Evolutionary conservation across 441 rosid genomes (phyloP).

Genomic region (Jatropha multifida): DNA sequence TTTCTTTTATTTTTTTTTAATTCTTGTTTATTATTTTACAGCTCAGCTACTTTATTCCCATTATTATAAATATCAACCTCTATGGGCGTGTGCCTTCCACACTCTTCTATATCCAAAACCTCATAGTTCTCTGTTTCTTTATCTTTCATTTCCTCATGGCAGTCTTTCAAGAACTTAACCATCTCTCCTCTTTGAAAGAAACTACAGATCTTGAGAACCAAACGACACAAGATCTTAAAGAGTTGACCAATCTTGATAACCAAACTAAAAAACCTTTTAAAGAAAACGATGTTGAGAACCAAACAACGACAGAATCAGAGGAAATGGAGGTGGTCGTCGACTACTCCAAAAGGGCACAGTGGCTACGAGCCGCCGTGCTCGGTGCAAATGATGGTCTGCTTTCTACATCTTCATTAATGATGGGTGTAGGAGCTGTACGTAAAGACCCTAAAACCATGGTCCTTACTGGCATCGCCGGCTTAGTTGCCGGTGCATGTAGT

Average conservation of each 20-base stretch:
- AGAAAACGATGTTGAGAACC: not conserved
- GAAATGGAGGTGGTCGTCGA: conserved; percentile 32
- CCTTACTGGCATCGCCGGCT: conserved; percentile 73
- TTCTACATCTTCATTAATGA: conserved; percentile 72
- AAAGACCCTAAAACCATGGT: conserved; percentile 69
- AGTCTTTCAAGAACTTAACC: not conserved
- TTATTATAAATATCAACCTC: conserved; percentile 23
- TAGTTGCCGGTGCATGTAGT: conserved; percentile 80
- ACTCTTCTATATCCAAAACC: conserved; percentile 14
- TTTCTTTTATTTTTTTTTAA: not conserved
- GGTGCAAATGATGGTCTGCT: conserved; percentile 87
- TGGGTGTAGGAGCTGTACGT: conserved; percentile 79
- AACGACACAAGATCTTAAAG: not conserved
- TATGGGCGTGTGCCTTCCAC: conserved; percentile 36
- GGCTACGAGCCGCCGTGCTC: conserved; percentile 82
- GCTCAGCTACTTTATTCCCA: not conserved
- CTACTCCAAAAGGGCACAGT: conserved; percentile 77
- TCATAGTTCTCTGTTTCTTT: not conserved
- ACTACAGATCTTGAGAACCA: not conserved
- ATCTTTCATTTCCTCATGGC: not conserved
- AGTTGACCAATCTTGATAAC: too few species aligned
- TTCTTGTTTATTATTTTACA: not conserved
- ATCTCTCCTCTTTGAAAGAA: not conserved
- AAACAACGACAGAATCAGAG: not conserved
- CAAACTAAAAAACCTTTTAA: not conserved